Conservation (phyloP, 2,329 filamentous ascomycete genomes). For the Byssoonygena ceratinophila region DNA sequence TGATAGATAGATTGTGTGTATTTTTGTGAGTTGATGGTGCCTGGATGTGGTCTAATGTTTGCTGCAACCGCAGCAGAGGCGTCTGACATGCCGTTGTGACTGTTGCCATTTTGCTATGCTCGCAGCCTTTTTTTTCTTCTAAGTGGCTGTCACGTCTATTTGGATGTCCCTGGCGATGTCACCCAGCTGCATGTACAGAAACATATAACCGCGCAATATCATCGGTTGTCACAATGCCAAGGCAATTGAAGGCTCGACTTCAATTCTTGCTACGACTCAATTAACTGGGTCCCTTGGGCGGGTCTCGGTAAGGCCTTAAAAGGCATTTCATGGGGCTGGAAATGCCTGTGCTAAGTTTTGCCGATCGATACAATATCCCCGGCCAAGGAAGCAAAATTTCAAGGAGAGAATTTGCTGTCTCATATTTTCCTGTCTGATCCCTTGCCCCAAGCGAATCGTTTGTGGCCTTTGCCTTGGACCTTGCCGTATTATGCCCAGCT, state of each 20-base stretch:
- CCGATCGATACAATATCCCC: background rate
- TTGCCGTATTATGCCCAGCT: background rate
- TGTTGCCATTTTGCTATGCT: constrained; percentile 8
- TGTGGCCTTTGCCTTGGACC: background rate
- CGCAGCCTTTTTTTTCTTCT: too few species aligned
- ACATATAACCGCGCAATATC: background rate
- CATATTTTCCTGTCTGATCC: background rate
- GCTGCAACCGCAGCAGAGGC: constrained; percentile 18
- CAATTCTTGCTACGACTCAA: background rate
- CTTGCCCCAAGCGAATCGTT: background rate
- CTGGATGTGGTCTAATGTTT: constrained; percentile 20
- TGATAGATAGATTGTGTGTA: constrained; percentile 39
- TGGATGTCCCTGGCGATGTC: too few species aligned
- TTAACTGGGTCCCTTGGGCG: background rate
- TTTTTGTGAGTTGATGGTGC: constrained; percentile 11
- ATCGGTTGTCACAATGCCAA: background rate
- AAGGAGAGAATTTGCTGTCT: too few species aligned
- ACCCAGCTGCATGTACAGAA: background rate
- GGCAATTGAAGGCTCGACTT: background rate
- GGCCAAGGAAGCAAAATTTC: background rate
- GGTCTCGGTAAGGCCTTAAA: background rate
- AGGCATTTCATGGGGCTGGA: background rate
- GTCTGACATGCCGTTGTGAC: constrained; percentile 13
- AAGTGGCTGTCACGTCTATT: too few species aligned
- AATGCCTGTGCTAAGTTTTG: background rate